Evolutionary conservation across 352 stramenopile species (phyloP), one percentile per base, ranked within the genome.

Genomic region (Phytophthora citricola): DNA sequence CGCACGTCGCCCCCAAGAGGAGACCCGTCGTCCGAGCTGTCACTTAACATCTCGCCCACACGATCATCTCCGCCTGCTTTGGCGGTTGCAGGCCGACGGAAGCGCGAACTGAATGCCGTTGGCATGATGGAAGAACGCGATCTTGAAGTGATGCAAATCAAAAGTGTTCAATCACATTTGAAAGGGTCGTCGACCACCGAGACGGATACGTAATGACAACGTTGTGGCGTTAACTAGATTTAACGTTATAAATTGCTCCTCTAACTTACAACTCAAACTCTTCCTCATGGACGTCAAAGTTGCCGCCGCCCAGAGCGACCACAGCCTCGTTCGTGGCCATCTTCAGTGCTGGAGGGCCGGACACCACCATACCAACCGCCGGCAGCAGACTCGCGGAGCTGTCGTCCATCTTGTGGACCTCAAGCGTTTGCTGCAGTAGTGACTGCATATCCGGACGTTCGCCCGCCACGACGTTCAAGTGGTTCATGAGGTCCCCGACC

Each of bases 41-140:
- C 81, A 58, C 78, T 87, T 48, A 88, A 57, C 64, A 90, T 83
- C 46, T 89, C 79, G 6, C 75, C 79, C 14, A 90, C 66, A 14
- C 77, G 73, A 48, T 76, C 56, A 24, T 81, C 66, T 8, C 58
- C 52, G 11, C 31, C 60, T 22, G 29, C 15, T 43, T 60, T 65
- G 34, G 60, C 44, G 24, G 26, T 26, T 32, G 36, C 31, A 31
- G 65, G 57, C 50, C 59, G 71, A 50, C 63, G 71, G 69, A 83
- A 81, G 32, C 75, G 71, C 54, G 75, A 69, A 45, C 51, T n/a
- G 32, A 72, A 72, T 26, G 50, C 38, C 1, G 70, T 66, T 52
- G 62, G 44, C 58, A 61, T 34, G 29, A 34, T 17, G 29, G 36
- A 9, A 34, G 24, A 26, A 26, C 24, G 32, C 24, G 50, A 61